phyloP scores from a whole-genome alignment of 331 rosid species.

The Arachis monticola region DNA sequence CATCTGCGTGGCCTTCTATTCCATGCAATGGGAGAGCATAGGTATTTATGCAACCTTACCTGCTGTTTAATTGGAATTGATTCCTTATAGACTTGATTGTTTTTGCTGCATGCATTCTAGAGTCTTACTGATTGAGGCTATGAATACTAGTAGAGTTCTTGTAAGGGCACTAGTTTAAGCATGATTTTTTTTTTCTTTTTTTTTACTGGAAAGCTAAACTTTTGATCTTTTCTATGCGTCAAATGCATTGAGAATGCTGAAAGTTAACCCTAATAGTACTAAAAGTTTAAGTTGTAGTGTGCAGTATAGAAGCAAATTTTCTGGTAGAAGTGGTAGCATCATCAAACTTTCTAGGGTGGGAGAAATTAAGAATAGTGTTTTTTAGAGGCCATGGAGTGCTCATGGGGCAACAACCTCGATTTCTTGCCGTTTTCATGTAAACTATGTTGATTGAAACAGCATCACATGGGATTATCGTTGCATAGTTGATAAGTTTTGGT shows the following conservation, averaged over 20 bases:
- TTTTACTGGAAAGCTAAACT: too few relatives aligned
- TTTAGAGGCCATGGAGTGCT: constrained; percentile 18
- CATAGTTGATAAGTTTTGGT: constrained; percentile 11
- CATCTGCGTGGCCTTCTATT: constrained; percentile 83
- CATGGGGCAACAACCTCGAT: constrained; percentile 5
- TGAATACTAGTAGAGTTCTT: background rate
- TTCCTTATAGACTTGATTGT: constrained; percentile 25
- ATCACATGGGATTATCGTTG: constrained; percentile 22
- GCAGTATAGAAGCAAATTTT: constrained; percentile 18
- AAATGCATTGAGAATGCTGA: too few relatives aligned
- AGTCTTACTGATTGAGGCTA: constrained; percentile 31
- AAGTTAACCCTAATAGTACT: background rate
- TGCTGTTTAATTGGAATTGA: constrained; percentile 28
- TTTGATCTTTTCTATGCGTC: too few relatives aligned
- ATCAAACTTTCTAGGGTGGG: constrained; percentile 27
- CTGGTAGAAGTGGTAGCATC: constrained; percentile 35
- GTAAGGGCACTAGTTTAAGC: too few relatives aligned
- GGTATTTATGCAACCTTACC: constrained; percentile 49
- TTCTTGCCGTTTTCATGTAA: constrained; percentile 24
- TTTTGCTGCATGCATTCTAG: constrained; percentile 22
- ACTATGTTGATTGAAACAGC: constrained; percentile 24
- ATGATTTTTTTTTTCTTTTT: too few relatives aligned
- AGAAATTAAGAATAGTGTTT: constrained; percentile 12
- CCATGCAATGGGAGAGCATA: constrained; percentile 90
- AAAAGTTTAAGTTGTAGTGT: constrained; percentile 22